Evolutionary conservation across 2,329 filamentous ascomycete species (phyloP).

Genomic region (Uncinocarpus reesii): DNA sequence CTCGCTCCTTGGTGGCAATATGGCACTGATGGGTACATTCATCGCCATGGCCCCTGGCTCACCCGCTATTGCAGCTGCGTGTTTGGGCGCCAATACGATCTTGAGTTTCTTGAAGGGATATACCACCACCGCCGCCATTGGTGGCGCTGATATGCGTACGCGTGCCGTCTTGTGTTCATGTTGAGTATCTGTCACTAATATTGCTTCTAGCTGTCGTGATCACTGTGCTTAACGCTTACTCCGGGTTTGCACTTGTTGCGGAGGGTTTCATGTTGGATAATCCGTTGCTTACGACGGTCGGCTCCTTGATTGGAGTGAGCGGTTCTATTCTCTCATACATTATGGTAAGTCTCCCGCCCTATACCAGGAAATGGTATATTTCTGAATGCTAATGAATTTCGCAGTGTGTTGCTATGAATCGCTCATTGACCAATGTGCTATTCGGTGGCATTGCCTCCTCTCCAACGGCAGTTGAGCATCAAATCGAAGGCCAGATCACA

Average conservation of each 20-base stretch:
- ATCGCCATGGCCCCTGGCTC: slow-evolving; percentile 70
- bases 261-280: slow-evolving; percentile 91
- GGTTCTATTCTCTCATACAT: slow-evolving; percentile 84
- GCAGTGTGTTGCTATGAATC: slow-evolving; percentile 77
- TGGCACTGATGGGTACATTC: slow-evolving; percentile 75
- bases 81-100: slow-evolving; percentile 62
- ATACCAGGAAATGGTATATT: background rate
- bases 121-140: slow-evolving; percentile 79
- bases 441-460: slow-evolving; percentile 73
- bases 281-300: slow-evolving; percentile 70
- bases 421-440: slow-evolving; percentile 76
- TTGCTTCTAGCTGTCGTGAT: slow-evolving; percentile 59
- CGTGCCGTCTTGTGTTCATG: slow-evolving; percentile 12
- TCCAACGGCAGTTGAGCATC: slow-evolving; percentile 55
- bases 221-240: slow-evolving; percentile 82
- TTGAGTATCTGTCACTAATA: slow-evolving; percentile 15
- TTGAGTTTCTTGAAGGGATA: slow-evolving; percentile 78
- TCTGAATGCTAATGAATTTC: background rate
- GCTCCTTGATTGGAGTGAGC: slow-evolving; percentile 76
- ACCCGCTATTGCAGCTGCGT: slow-evolving; percentile 66
- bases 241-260: slow-evolving; percentile 78
- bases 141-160: slow-evolving; percentile 78
- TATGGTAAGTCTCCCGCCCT: slow-evolving; percentile 35
- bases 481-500: slow-evolving; percentile 70
- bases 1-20: slow-evolving; percentile 62